Percentiles rank a stretch among this genome's conserved stretches.
Evolutionary conservation across 306 rosid species (phyloP).

Genomic region (Vicia faba): DNA sequence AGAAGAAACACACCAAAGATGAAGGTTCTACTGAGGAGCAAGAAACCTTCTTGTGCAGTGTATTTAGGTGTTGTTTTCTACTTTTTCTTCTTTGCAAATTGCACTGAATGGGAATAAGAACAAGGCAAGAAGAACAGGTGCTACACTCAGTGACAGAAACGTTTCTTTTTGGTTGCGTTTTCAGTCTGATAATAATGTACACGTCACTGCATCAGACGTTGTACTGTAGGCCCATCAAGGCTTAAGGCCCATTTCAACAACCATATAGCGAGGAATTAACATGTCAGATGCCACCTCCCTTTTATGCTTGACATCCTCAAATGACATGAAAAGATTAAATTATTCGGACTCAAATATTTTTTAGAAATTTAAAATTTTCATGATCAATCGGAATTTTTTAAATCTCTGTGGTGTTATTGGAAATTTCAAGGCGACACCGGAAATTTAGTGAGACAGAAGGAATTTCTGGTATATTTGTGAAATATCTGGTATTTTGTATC

Average conservation of each 20-base stretch:
- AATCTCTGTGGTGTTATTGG: too few species aligned
- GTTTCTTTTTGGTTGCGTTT: conserved; percentile 38
- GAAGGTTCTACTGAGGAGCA: conserved; percentile 31
- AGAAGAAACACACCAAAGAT: conserved; percentile 31
- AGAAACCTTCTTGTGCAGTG: conserved; percentile 7
- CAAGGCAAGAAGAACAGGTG: conserved; percentile 15
- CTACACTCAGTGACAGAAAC: conserved; percentile 35
- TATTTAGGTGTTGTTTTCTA: conserved; percentile 20
- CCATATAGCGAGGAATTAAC: too few species aligned
- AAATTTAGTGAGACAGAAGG: too few species aligned
- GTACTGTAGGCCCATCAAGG: conserved; percentile 5
- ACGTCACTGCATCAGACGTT: conserved; percentile 27
- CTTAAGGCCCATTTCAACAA: conserved; percentile 10
- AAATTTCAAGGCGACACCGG: too few species aligned
- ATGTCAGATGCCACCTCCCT: too few species aligned
- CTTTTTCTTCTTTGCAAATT: background rate
- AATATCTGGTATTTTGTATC: too few species aligned
- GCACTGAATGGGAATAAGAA: conserved; percentile 26
- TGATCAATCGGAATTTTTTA: too few species aligned
- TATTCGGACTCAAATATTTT: too few species aligned
- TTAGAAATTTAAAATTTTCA: too few species aligned
- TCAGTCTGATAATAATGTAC: conserved; percentile 29
- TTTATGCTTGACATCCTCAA: too few species aligned
- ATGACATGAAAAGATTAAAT: too few species aligned
- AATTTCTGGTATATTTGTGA: too few species aligned